phyloP scores from a whole-genome alignment of 1,284 basidiomycete species.

The Microbotryomycetes sp. region DNA sequence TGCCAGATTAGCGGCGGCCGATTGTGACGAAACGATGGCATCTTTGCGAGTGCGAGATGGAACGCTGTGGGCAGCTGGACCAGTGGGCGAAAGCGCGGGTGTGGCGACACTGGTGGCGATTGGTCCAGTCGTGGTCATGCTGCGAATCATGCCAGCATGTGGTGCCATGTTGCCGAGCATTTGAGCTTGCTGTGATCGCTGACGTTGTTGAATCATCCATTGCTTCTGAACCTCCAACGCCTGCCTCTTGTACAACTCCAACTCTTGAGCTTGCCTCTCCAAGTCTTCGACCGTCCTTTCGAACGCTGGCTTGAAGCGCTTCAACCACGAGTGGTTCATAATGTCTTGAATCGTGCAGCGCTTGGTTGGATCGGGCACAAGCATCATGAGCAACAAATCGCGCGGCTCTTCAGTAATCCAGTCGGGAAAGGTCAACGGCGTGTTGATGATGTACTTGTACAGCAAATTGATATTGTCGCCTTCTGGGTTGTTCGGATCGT shows the following conservation, averaged over 20 bases:
- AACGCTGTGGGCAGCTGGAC: neutral
- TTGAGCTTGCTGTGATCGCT: conserved; percentile 6
- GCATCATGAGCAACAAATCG: conserved; percentile 70
- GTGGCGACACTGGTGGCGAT: neutral
- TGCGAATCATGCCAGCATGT: conserved; percentile 30
- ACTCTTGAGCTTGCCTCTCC: conserved; percentile 71
- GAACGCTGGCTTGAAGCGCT: conserved; percentile 59
- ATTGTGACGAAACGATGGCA: neutral
- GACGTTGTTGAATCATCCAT: conserved; percentile 31
- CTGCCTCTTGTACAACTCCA: conserved; percentile 63
- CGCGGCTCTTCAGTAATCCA: conserved; percentile 76
- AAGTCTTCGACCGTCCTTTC: conserved; percentile 66
- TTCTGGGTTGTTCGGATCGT: conserved; percentile 96
- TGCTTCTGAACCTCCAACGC: conserved; percentile 31
- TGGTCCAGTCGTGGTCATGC: conserved; percentile 22
- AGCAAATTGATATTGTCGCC: conserved; percentile 99
- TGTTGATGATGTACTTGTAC: conserved; percentile 98
- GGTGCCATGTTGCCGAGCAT: neutral
- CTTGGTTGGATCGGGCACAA: conserved; percentile 70
- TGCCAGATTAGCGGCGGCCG: neutral
- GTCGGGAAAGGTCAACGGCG: conserved; percentile 87
- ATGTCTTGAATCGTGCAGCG: conserved; percentile 68
- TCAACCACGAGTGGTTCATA: conserved; percentile 80
- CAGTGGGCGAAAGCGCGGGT: neutral
- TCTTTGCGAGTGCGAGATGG: conserved; percentile 15